Percentiles rank a stretch among this genome's conserved stretches.
Evolutionary conservation across 768 basidiomycete species (phyloP).

Genomic region (Pleurotus djamor): DNA sequence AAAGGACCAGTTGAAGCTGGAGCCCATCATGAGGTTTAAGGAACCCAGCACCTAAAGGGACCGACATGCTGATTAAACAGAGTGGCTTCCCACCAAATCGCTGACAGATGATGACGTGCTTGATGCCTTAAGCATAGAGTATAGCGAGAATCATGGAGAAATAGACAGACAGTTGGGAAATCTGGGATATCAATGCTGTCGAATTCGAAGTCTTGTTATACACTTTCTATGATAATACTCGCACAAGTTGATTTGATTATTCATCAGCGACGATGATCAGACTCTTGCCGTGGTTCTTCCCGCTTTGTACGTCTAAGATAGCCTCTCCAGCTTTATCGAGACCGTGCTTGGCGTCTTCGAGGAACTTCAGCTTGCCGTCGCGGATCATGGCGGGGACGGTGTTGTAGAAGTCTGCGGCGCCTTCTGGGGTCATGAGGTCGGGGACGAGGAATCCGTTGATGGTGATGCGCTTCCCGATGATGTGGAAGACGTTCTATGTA

Average conservation of each 20-base stretch:
- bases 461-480: constrained; percentile 38
- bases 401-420: constrained; percentile 23
- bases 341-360: constrained; percentile 26
- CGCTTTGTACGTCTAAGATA: constrained; percentile 25
- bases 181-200: too few species aligned
- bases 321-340: constrained; percentile 26
- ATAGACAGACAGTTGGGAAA: too few species aligned
- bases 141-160: too few species aligned
- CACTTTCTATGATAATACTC: not conserved
- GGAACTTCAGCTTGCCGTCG: constrained; percentile 25
- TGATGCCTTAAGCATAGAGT: too few species aligned
- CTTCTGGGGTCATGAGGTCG: constrained; percentile 14
- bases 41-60: not conserved
- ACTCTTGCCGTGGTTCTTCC: constrained; percentile 25
- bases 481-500: constrained; percentile 30
- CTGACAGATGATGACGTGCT: too few species aligned
- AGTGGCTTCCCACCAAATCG: too few species aligned
- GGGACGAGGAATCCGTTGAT: constrained; percentile 39
- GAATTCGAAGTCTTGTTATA: too few species aligned
- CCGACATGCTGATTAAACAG: too few species aligned
- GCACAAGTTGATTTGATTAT: constrained; percentile 2
- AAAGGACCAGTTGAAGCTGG: not conserved
- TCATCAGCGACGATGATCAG: constrained; percentile 2
- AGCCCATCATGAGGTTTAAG: not conserved
- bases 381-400: constrained; percentile 26